Base-by-base conservation (phyloP, 495 filamentous ascomycete species). In the Xylaria castorea region DNA sequence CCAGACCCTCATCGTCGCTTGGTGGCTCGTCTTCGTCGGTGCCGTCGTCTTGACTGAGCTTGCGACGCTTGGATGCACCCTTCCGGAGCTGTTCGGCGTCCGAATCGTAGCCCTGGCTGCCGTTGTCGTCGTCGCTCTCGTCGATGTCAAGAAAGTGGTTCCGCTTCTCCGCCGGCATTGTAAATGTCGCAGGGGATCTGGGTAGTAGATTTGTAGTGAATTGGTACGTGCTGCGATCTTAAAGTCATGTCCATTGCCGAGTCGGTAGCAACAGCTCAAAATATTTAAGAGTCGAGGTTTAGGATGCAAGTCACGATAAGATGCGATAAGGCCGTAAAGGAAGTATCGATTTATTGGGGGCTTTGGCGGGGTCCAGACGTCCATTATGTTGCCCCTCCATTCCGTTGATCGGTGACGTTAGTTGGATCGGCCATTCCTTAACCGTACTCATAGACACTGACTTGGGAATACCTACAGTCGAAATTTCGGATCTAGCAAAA, bases 101-200 rank as follows among this genome's bases (percentile, higher is more conserved):
- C 3, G 92, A 95, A 74, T 94, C 87, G 74, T 92, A 93, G 57
- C 88, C 90, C 57, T 84, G 80, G 58, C 80, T 87, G 44, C 85
- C 86, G 61, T 91, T 88, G 2, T 92, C 89, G 3, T 92, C 89
- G 48, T 95, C 93, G 78, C 91, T 92, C 53, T 87, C 81, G 20
- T 85, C 88, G 9, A 86, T 87, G 65, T 94, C 93, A 25, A 97
- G 87, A 74, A 91, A 95, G 50, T 93, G 87, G 81, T 94, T 94
- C 66, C 87, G 85, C 65, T 91, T 93, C 73, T 90, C 88, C n/a
- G 86, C 82, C 5, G 90, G 73, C 92, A 94, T 94, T 9, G 38
- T 78, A 58, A 2, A 14, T 32, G 14, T 36, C 18, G 20, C 7
- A 11, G 40, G 57, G 6, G 16, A 53, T 51, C 25, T 32, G 32